A percentile compares a stretch with the other conserved stretches of the same genome.
phyloP scores from a whole-genome alignment of 805 yeast genomes.

The Wickerhamomyces strasburgensis region DNA sequence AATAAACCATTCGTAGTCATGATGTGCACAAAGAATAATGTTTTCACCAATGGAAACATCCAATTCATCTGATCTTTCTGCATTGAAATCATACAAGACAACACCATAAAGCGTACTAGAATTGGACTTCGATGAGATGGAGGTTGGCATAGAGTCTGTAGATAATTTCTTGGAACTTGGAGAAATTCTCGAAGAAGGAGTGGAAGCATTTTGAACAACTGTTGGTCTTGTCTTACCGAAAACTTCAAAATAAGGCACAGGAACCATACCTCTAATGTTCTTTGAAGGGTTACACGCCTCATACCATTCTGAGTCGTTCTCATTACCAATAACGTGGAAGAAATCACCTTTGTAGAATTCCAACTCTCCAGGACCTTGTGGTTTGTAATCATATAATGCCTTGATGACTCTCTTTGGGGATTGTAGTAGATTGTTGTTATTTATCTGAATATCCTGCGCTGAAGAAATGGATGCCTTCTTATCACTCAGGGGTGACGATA shows the following conservation, averaged over 20 bases:
- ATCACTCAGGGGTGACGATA: conserved; percentile 22
- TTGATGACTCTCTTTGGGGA: conserved; percentile 81
- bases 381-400: conserved; percentile 71
- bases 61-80: conserved; percentile 75
- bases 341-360: conserved; percentile 80
- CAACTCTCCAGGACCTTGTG: conserved; percentile 79
- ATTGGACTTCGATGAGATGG: conserved; percentile 17
- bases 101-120: conserved; percentile 66
- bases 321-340: conserved; percentile 69
- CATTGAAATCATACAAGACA: conserved; percentile 79
- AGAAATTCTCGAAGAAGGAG: conserved; percentile 6
- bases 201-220: conserved; percentile 22
- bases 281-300: conserved; percentile 86
- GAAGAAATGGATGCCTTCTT: conserved; percentile 22
- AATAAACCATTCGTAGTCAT: conserved; percentile 94
- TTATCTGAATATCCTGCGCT: conserved; percentile 19
- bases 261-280: conserved; percentile 79
- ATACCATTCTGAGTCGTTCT: conserved; percentile 63
- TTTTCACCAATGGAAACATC: conserved; percentile 83
- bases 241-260: conserved; percentile 76
- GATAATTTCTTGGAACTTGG: conserved; percentile 16
- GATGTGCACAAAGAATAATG: conserved; percentile 91
- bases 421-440: conserved; percentile 24
- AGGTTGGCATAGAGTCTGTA: conserved; percentile 17
- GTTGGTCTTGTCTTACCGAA: conserved; percentile 50